phyloP scores from a whole-genome alignment of 768 basidiomycete species.

The Filobasidium floriforme region DNA sequence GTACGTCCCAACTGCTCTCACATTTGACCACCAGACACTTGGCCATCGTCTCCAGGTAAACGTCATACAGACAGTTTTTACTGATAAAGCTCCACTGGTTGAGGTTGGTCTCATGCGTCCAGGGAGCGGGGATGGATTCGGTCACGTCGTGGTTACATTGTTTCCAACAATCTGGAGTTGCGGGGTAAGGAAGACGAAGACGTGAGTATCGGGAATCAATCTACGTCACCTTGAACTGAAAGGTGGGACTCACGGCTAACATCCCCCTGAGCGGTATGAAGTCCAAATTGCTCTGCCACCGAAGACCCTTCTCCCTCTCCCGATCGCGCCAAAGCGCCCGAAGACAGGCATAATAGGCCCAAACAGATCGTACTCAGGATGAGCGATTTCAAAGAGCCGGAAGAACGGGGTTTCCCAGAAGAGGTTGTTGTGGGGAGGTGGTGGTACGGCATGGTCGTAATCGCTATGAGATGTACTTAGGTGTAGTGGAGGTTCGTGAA shows the following conservation, averaged over 20 bases:
- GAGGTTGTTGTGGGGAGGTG: too few species aligned
- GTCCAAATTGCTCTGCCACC: not conserved
- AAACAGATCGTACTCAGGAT: not conserved
- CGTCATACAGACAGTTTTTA: conserved; percentile 13
- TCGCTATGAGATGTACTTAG: too few species aligned
- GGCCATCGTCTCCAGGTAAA: conserved; percentile 14
- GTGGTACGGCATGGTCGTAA: too few species aligned
- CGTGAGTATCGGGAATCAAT: not conserved
- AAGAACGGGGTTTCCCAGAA: not conserved
- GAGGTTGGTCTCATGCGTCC: conserved; percentile 2
- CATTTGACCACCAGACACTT: conserved; percentile 11
- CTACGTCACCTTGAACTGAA: not conserved
- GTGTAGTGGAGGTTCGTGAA: too few species aligned
- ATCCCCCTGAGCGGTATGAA: not conserved
- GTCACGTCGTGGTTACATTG: conserved; percentile 14
- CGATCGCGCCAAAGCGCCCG: not conserved
- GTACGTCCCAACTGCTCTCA: conserved; percentile 14
- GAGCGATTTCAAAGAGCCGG: not conserved
- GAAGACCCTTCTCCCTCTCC: not conserved
- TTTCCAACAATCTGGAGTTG: conserved; percentile 13
- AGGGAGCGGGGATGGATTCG: conserved; percentile 5
- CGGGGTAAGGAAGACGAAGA: not conserved
- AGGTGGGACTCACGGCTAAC: not conserved
- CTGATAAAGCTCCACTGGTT: not conserved
- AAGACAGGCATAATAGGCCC: not conserved